Percentiles rank a stretch among this genome's conserved stretches.
Conservation (phyloP, 108 stramenopile species). For the Seminavis robusta region DNA sequence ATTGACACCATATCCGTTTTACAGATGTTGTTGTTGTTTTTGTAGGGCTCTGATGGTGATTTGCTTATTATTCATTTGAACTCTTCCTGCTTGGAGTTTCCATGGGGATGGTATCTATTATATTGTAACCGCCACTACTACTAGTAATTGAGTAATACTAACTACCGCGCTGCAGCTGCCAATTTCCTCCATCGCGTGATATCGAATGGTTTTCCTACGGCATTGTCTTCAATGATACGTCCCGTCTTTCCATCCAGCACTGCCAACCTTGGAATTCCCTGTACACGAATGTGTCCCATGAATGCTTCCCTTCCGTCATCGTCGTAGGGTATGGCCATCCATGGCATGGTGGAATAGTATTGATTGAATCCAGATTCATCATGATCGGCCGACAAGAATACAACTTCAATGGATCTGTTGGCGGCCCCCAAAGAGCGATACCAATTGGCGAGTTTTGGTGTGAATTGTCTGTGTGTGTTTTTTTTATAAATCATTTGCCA, state of each 20-base stretch:
- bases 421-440: slow-evolving; percentile 53
- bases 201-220: slow-evolving; percentile 70
- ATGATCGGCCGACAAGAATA: slow-evolving; percentile 82
- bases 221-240: slow-evolving; percentile 68
- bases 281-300: slow-evolving; percentile 53
- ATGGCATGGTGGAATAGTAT: slow-evolving; percentile 78
- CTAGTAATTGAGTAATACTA: too few species aligned
- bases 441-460: slow-evolving; percentile 80
- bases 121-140: too few species aligned
- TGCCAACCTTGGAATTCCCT: slow-evolving; percentile 70
- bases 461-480: too few species aligned
- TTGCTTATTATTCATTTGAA: too few species aligned
- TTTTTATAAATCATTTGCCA: too few species aligned
- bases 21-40: too few species aligned
- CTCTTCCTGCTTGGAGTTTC: too few species aligned
- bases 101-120: too few species aligned
- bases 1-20: too few species aligned
- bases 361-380: slow-evolving; percentile 65
- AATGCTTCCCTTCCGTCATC: slow-evolving; percentile 62
- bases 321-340: slow-evolving; percentile 80
- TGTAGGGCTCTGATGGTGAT: too few species aligned
- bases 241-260: slow-evolving; percentile 73
- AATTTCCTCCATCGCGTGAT: slow-evolving; percentile 38
- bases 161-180: too few species aligned
- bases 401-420: slow-evolving; percentile 58